Base-by-base conservation (phyloP, 495 filamentous ascomycete species). In the Umbilicaria muhlenbergii region DNA sequence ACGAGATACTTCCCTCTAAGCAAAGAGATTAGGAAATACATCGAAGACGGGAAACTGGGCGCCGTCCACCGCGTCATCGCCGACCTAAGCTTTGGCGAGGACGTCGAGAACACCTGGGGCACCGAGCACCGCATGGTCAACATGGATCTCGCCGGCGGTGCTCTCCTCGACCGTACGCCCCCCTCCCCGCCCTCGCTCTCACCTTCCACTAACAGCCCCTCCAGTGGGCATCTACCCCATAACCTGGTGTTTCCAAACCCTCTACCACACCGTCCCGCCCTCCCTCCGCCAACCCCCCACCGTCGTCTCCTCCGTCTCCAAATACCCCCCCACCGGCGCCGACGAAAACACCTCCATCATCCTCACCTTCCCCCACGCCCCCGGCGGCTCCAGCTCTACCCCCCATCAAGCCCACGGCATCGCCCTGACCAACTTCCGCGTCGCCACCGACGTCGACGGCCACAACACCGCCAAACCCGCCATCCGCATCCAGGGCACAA, bases 201-300 rank as follows among this genome's bases (percentile, higher is more conserved):
- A 3, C 5, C 34, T 37, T 15, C 11, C 38, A 35, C 36, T 32
- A 24, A 40, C 11, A 1, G 3, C n/a, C 33, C 11, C 14, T 46
- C 15, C 39, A 79, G 73, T 94, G 51, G 89, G 83, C 8, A 80
- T 96, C 54, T 92, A 95, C 62, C 75, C 81, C 37, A 63, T 95
- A 36, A 94, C 86, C 5, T 96, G 88, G 89, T 70, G 91, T 44
- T 94, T 91, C 74, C 87, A 94, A 62, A 80, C 78, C 40, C 71
- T 94, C 34, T 95, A 94, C 57, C 82, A 88, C 58, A 69, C 76
- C 21, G 74, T 86, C 32, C 78, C 82, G 6, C 57, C 59, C n/a
- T 51, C 59, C 0, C 52, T 68, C 42, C 68, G 73, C 14, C 62
- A 68, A 48, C 43, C 69, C 4, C 80, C 80, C 0, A 68, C 54